Evolutionary conservation across 23 red algal genomes (phyloP), one percentile per base, ranked within the genome.

Genomic region (Gracilaria vermiculophylla): DNA sequence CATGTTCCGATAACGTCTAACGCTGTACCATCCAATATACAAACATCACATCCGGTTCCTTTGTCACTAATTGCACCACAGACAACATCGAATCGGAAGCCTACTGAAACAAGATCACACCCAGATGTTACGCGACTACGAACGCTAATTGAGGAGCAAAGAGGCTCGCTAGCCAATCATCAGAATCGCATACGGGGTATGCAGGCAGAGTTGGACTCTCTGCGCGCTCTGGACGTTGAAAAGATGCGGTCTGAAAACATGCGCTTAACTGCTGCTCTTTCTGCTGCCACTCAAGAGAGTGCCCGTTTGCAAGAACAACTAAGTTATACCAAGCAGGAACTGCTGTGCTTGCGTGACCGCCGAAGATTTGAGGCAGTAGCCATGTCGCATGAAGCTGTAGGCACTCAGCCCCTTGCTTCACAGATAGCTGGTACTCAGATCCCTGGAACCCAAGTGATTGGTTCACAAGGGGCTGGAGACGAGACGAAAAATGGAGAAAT

Each of bases 151-250:
- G 67, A 73, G 28, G 28, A 73, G 25, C 67, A 73, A 48, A 36
- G 67, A 2, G 67, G 67, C 39, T 73, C 67, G 33, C 67, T 73
- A 9, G 67, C 67, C 3, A 73, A 47, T 40, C 67, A 73, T 40
- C 67, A 73, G 17, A 73, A 73, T 17, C 37, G 67, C 32, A 73
- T 73, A n/a, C 67, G 40, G 25, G 42, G 28, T 6, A 73, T 73
- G 67, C 67, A 73, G 42, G 67, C 39, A 3, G 67, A 73, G 42
- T 28, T 73, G 67, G 67, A 73, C 42, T 73, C 42, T 7, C 23
- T 73, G 39, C 67, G 67, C 39, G 67, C 39, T 73, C 24, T 73
- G n/a, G 67, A 73, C 13, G 67, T 73, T 73, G 67, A 73, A 24
- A 73, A 73, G 2, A 73, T 73, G 40, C 67, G 67, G 0, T 37